These are phyloP conservation scores for Entomophthora muscae DNA, from an alignment of 371 early-diverging fungal genomes.

Conservation along the genomic window DNA sequence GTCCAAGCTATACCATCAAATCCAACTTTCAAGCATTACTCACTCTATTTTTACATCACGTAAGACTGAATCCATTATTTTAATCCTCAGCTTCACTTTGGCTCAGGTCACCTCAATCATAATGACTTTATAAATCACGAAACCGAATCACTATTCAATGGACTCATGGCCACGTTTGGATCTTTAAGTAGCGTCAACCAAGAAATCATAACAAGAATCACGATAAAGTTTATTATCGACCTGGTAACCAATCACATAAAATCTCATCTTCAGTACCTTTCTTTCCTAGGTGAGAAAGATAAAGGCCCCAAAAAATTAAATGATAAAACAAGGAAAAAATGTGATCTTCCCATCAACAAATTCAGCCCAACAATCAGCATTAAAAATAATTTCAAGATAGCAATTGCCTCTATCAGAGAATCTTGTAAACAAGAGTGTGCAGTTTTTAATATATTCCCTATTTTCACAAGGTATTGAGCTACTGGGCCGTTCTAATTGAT, in stretches of 20 bases:
- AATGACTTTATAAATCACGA: neutral
- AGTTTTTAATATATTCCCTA: neutral
- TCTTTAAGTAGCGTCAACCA: neutral
- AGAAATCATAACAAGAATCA: neutral
- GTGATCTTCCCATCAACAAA: neutral
- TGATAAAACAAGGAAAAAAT: neutral
- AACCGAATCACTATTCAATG: neutral
- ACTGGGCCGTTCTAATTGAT: neutral
- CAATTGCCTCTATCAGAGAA: neutral
- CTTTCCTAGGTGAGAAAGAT: neutral
- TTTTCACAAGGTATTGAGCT: neutral
- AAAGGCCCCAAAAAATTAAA: neutral
- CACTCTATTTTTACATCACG: neutral
- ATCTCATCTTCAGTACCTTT: neutral
- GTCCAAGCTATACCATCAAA: neutral
- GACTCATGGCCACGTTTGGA: neutral
- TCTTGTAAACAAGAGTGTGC: neutral
- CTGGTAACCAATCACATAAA: neutral
- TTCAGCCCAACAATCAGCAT: neutral
- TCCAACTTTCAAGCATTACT: neutral
- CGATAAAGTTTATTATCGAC: neutral
- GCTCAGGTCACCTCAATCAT: neutral
- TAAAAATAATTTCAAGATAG: neutral
- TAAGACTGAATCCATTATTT: neutral
- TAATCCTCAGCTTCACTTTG: neutral